Base-by-base conservation (phyloP, 805 yeast species). In the Huiozyma naganishii region DNA sequence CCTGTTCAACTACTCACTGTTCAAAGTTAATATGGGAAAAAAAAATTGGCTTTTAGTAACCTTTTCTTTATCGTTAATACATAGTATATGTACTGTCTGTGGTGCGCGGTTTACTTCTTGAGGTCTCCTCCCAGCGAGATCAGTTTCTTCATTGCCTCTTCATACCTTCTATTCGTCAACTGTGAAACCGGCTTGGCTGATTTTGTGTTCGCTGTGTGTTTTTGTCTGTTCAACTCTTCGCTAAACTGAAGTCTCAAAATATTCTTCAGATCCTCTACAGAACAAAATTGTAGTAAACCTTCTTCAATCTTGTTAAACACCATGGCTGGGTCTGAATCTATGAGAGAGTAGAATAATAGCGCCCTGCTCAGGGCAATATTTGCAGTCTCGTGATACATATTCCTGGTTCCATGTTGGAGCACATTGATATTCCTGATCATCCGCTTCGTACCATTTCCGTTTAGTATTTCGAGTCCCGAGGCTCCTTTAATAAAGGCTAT, bases 191-290 rank as follows among this genome's bases (percentile, higher is more conserved):
- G 48, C 33, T 54, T 50, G 7, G 32, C 46, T 6, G 50, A 44
- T 7, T 41, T 41, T 6, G 49, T 45, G 27, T 52, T 48, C 17
- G 49, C 41, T 40, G 55, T 45, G 36, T 47, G 50, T 6, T 47
- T 41, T 43, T 54, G 61, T 17, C 52, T 49, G 4, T 49, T 48
- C 9, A 59, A 29, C 12, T 58, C 59, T 32, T 61, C 65, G 41
- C 65, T 61, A 33, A 58, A 55, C 34, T 52, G 59, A 30, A 62
- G 42, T 45, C 64, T 52, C 30, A 62, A n/a, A 7, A 59, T 52
- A 23, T 49, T 55, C 41, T 56, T 59, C 29, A 60, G 41, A 37
- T 58, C 59, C 17, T 46, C 51, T 10, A 41, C 37, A 2, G 54
- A 41, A 17, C 48, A 53, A 29, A 41, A 46, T 8, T 43, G 29